These are phyloP conservation scores for Linaria vulgaris DNA, from an alignment of 257 asterid species.

Conservation along the genomic window DNA sequence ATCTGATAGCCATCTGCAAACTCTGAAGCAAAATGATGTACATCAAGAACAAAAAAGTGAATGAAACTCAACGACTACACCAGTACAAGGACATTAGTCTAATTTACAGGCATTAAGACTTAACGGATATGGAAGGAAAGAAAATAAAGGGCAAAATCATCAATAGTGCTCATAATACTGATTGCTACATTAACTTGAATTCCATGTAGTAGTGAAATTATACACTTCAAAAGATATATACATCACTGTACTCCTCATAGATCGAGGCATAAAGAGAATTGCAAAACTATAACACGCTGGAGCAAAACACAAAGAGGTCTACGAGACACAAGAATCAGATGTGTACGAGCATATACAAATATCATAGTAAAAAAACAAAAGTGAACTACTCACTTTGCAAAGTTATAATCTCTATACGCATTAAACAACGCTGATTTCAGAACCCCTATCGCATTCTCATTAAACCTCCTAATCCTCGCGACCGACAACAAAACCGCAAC, in stretches of 20 bases:
- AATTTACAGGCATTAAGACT: conserved; percentile 1
- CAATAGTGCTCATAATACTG: conserved; percentile 12
- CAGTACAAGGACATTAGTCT: conserved; percentile 10
- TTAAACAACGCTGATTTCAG: conserved; percentile 55
- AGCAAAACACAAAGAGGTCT: not conserved
- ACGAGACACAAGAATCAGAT: not conserved
- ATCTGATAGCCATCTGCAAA: conserved; percentile 65
- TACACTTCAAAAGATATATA: conserved; percentile 1
- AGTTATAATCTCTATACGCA: conserved; percentile 70
- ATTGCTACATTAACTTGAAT: not conserved
- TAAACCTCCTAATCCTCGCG: conserved; percentile 75
- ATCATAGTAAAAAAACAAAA: conserved; percentile 7
- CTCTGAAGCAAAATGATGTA: conserved; percentile 47
- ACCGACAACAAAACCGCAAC: conserved; percentile 70
- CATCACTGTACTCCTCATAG: conserved; percentile 1
- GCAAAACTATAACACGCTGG: not conserved
- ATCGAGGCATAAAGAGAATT: conserved; percentile 8
- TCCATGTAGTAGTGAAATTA: not conserved
- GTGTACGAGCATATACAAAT: conserved; percentile 17
- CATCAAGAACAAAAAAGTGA: conserved; percentile 17
- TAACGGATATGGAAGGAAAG: conserved; percentile 9
- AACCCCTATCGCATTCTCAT: conserved; percentile 64
- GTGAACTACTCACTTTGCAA: conserved; percentile 51
- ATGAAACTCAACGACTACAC: conserved; percentile 4
- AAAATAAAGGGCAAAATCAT: conserved; percentile 14